phyloP scores from a whole-genome alignment of 805 yeast genomes.

The Blastobotrys muscicola region DNA sequence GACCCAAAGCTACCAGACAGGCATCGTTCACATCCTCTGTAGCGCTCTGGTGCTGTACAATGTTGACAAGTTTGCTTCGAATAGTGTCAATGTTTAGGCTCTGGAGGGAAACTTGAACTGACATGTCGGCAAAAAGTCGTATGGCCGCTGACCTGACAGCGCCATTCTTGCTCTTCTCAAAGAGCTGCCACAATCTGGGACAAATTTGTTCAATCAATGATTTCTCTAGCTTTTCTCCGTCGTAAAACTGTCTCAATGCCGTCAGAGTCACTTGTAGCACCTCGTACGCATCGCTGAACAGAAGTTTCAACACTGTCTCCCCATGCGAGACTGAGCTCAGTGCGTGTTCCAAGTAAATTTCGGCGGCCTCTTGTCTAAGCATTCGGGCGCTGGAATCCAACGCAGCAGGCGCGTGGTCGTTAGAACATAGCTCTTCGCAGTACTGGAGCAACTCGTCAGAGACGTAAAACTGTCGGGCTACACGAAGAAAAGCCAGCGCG shows the following conservation, averaged over 20 bases:
- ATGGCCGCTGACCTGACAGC: no score
- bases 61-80: no score
- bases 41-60: no score
- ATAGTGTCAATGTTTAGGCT: no score
- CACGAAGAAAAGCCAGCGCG: slow-evolving; percentile 14
- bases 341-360: not conserved
- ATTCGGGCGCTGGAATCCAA: slow-evolving; percentile 11
- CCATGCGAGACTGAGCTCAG: not conserved
- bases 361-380: slow-evolving; percentile 12
- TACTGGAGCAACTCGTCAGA: not conserved
- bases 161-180: slow-evolving; percentile 1
- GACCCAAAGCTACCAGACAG: slow-evolving; percentile 36
- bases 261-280: slow-evolving; percentile 10
- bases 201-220: not conserved
- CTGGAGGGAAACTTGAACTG: no score
- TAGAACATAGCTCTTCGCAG: slow-evolving; percentile 4
- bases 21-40: no score
- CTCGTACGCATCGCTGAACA: slow-evolving; percentile 16
- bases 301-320: slow-evolving; percentile 1
- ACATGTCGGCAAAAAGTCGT: no score
- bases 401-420: not conserved
- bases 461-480: slow-evolving; percentile 1
- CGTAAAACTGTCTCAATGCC: no score
- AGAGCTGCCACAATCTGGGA: slow-evolving; percentile 14
- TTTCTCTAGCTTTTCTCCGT: no score